Evolutionary conservation across 495 filamentous ascomycete genomes (phyloP).

Genomic region (Trichocladium uniseriatum): DNA sequence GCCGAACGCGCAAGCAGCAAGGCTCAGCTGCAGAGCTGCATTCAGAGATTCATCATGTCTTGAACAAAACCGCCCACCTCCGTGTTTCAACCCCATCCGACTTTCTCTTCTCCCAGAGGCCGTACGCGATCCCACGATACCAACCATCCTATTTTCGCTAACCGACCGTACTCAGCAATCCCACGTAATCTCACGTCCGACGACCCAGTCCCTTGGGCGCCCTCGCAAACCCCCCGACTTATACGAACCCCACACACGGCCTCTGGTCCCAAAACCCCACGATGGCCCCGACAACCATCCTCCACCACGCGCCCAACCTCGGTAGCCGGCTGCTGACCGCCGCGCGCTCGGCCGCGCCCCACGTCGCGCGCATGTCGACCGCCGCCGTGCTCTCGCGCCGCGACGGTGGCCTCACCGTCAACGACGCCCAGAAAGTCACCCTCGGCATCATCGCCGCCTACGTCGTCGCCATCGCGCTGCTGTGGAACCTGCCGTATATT

Average conservation of each 20-base stretch:
- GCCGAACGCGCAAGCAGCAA: conserved; percentile 6
- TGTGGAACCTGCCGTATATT: conserved; percentile 74
- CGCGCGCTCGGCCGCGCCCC: not conserved
- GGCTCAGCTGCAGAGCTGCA: not conserved
- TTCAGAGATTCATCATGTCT: no score
- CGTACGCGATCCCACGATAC: no score
- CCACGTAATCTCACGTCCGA: no score
- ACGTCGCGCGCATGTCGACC: conserved; percentile 4
- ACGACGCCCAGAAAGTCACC: conserved; percentile 63
- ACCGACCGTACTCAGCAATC: no score
- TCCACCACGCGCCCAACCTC: not conserved
- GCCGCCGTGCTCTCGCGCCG: conserved; percentile 30
- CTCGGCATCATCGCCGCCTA: conserved; percentile 56
- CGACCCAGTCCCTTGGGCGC: no score
- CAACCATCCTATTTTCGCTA: no score
- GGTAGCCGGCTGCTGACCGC: not conserved
- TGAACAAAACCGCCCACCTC: no score
- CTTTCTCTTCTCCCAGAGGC: no score
- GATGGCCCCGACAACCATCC: conserved; percentile 5
- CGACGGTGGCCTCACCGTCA: conserved; percentile 52
- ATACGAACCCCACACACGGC: no score
- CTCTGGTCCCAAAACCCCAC: no score
- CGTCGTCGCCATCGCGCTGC: conserved; percentile 60
- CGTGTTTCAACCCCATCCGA: not conserved
- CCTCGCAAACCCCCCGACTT: no score